Evolutionary conservation across 2,329 filamentous ascomycete species (phyloP), one percentile per base, ranked within the genome.

Genomic region (Calonectria crousiana): DNA sequence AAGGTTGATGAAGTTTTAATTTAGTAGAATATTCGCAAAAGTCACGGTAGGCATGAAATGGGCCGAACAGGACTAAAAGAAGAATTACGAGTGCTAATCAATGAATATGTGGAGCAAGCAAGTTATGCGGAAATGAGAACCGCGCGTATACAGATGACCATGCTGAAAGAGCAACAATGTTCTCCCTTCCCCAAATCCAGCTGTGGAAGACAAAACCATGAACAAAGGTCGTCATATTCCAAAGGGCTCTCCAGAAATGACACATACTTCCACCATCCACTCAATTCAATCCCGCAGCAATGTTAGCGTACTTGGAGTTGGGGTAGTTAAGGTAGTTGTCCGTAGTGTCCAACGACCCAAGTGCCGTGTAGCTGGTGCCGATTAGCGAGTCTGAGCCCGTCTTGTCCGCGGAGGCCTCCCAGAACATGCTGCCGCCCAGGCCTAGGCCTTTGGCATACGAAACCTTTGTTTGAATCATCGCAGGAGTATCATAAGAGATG

Each of bases 371-470:
- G 1, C 79, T 82, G 2, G 88, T 88, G n/a, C 83, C 79, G 60
- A 94, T 92, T 76, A 96, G 84, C 77, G 92, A 94, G 3, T 88
- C 87, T 13, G 83, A 84, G 18, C 88, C 90, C 5, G 79, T 87
- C 79, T 89, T 89, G 82, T 97, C 95, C 3, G 88, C 91, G 73
- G 92, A 94, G 13, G 90, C 92, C 83, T 97, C 94, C 95, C 95
- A 97, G 90, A 94, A 97, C 94, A 97, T 96, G 28, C 90, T 92
- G 23, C 95, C 95, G 4, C 92, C 94, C 0, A 97, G 88, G 0
- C 91, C 89, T 60, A 88, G 87, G 58, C 85, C 83, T 89, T 88
- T 76, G 95, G 89, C 34, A 81, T 93, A 96, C 6, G 86, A 80
- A 2, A 91, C 90, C 86, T 96, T 97, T 75, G 85, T 81, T 65